These are phyloP conservation scores for Boletus rubroflammeus DNA, from an alignment of 768 basidiomycete species.

Conservation along the genomic window DNA sequence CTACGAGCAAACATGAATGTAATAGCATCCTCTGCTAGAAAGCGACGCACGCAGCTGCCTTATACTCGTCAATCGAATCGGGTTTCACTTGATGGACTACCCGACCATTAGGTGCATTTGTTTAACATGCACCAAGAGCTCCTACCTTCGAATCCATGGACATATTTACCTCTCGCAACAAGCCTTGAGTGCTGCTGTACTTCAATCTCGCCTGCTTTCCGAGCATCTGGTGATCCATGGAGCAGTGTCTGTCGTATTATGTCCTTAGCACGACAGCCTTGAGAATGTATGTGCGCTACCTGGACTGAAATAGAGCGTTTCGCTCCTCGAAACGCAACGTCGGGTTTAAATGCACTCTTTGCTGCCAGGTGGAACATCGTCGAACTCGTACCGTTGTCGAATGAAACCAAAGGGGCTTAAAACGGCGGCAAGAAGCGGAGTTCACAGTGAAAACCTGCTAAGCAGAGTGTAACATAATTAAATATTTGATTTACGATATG, in stretches of 20 bases:
- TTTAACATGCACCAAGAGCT: neutral
- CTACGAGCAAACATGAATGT: slow-evolving; percentile 36
- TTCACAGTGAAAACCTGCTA: neutral
- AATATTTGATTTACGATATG: no score
- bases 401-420: slow-evolving; percentile 5
- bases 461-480: neutral
- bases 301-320: slow-evolving; percentile 61
- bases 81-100: slow-evolving; percentile 86
- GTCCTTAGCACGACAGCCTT: slow-evolving; percentile 28
- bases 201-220: slow-evolving; percentile 73
- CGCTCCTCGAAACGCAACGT: slow-evolving; percentile 20
- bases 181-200: slow-evolving; percentile 80
- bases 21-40: neutral
- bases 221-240: slow-evolving; percentile 92
- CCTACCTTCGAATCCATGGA: slow-evolving; percentile 84
- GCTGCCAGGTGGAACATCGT: slow-evolving; percentile 24
- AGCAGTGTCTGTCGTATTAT: slow-evolving; percentile 62
- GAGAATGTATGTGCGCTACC: slow-evolving; percentile 36
- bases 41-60: slow-evolving; percentile 73
- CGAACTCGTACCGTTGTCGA: neutral
- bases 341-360: slow-evolving; percentile 13
- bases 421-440: slow-evolving; percentile 22
- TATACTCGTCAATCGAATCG: slow-evolving; percentile 76
- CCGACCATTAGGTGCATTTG: slow-evolving; percentile 1
- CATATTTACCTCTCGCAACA: slow-evolving; percentile 91